Base-by-base conservation (phyloP, 2,329 filamentous ascomycete genomes). In the Leptosphaerulina australis region DNA sequence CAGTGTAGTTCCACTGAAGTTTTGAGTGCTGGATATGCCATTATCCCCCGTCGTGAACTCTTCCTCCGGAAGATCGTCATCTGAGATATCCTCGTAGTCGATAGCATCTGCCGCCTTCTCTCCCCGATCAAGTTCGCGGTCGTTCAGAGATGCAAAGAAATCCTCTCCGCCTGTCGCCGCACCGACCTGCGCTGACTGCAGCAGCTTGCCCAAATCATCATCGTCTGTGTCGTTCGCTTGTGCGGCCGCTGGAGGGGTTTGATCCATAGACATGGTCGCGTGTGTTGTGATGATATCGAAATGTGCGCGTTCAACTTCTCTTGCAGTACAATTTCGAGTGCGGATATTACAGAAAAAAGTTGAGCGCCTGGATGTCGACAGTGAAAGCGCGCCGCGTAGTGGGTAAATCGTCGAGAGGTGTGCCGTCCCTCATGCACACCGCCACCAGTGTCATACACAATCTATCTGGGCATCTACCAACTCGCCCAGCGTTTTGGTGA, bases 61-160 rank as follows among this genome's bases (percentile, higher is more conserved):
- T 53, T 90, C 86, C 56, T 94, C 90, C 5, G 91, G 88, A 6
- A 96, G 81, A 56, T 97, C 92, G 68, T 95, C 91, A 69, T 97
- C 93, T 59, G 88, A 88, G 55, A 97, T 92, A 67, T 96, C 90
- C 68, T 90, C 91, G 63, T 82, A 99, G 68, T 99, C 94, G 55
- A 94, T 77, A 30, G 94, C 94, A 74, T 97, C 90, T 53, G 91
- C 91, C 45, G 91, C 93, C 74, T 99, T 99, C 71, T 91, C 88
- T 15, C 80, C 81, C 43, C 70, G 61, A 43, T 79, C 77, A 43
- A 81, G 71, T 44, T 72, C 67, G 25, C 66, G 58, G 29, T 55
- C 55, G 25, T 67, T 66, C 28, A 73, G 45, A 24, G 63, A 64
- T 4, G 60, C 62, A 6, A 67, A 43, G 18, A 68, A 62, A 20